Evolutionary conservation across 2,329 filamentous ascomycete species (phyloP).

Genomic region (Ciborinia camelliae): DNA sequence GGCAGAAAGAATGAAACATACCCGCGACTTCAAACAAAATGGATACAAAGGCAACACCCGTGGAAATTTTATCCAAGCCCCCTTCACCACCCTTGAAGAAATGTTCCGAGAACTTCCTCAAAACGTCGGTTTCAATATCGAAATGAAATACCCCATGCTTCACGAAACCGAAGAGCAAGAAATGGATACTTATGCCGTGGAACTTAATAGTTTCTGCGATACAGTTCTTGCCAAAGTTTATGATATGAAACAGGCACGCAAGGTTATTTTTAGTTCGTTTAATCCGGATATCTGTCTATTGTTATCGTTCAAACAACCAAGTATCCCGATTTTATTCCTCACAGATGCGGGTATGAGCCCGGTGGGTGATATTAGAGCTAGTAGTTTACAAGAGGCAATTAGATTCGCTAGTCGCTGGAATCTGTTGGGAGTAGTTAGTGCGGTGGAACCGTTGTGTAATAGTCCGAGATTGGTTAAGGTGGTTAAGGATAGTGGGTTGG

Average conservation of each 20-base stretch:
- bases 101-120: slow-evolving; percentile 82
- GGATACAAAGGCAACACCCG: slow-evolving; percentile 95
- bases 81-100: slow-evolving; percentile 92
- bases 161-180: slow-evolving; percentile 92
- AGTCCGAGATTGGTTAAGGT: slow-evolving; percentile 86
- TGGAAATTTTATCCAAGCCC: slow-evolving; percentile 91
- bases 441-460: slow-evolving; percentile 83
- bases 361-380: slow-evolving; percentile 86
- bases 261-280: slow-evolving; percentile 96
- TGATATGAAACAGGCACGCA: slow-evolving; percentile 74
- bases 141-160: slow-evolving; percentile 99
- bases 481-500: slow-evolving; percentile 88
- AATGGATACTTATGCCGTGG: slow-evolving; percentile 94
- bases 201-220: slow-evolving; percentile 95
- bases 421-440: slow-evolving; percentile 81
- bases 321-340: slow-evolving; percentile 91
- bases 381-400: slow-evolving; percentile 90
- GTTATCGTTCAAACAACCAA: slow-evolving; percentile 94
- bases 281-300: slow-evolving; percentile 96
- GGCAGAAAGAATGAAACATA: slow-evolving; percentile 93
- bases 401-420: slow-evolving; percentile 96
- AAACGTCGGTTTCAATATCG: slow-evolving; percentile 92
- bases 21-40: slow-evolving; percentile 87
- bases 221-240: slow-evolving; percentile 89
- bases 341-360: slow-evolving; percentile 79